Evolutionary conservation across 176 grass and related monocot genomes (phyloP).

Genomic region (Zoysia japonica): DNA sequence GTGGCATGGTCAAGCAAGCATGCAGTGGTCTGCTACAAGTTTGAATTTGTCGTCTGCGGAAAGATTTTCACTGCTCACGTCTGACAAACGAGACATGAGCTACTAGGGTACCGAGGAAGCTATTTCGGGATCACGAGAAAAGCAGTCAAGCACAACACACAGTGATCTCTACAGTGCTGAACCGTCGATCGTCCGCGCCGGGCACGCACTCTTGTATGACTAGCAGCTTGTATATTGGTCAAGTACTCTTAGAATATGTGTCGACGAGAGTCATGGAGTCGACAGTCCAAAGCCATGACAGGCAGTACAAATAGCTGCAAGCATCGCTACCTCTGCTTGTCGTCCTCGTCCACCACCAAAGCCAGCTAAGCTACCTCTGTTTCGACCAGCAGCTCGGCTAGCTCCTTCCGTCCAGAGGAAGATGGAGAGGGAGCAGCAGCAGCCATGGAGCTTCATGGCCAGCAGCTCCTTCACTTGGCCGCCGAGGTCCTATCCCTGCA

Average conservation of each 20-base stretch:
- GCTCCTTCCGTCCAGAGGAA: background rate
- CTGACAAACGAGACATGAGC: conserved; percentile 41
- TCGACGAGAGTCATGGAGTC: too few species aligned
- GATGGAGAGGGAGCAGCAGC: background rate
- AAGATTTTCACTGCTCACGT: conserved; percentile 47
- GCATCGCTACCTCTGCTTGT: too few species aligned
- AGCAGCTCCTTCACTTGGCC: conserved; percentile 21
- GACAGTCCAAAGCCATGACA: too few species aligned
- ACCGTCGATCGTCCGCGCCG: too few species aligned
- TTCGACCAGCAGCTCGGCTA: too few species aligned
- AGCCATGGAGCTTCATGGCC: conserved; percentile 33
- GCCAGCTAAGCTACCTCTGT: too few species aligned
- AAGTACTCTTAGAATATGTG: too few species aligned
- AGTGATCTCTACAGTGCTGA: too few species aligned
- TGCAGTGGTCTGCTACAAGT: conserved; percentile 16
- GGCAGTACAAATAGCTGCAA: too few species aligned
- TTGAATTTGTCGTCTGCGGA: conserved; percentile 43
- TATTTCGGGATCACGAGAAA: conserved; percentile 24
- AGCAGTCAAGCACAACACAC: conserved; percentile 1
- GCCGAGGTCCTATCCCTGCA: conserved; percentile 50
- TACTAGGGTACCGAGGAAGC: conserved; percentile 33
- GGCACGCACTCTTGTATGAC: too few species aligned
- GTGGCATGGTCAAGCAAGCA: background rate
- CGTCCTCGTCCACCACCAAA: too few species aligned
- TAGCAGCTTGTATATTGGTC: too few species aligned